Evolutionary conservation across 2,329 filamentous ascomycete species (phyloP).

Genomic region (Purpureocillium lavendulum): DNA sequence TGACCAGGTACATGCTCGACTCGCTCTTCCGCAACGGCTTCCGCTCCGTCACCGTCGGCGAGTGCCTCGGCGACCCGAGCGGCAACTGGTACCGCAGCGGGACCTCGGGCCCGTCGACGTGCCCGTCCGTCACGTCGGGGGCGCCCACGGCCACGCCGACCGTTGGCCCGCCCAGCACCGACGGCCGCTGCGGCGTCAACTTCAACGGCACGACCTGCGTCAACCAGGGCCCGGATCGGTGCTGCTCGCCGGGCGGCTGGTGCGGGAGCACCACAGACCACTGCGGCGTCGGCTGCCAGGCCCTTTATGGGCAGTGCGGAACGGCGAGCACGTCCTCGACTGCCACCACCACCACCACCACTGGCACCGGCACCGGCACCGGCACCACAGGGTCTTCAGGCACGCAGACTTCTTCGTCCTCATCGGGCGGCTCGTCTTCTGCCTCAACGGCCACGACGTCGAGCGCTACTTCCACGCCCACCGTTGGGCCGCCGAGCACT

Average conservation of each 20-base stretch:
- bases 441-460: too few species aligned
- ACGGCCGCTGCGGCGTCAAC: slow-evolving; percentile 4
- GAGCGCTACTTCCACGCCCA: slow-evolving; percentile 1
- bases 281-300: slow-evolving; percentile 29
- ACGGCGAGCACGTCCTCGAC: too few species aligned
- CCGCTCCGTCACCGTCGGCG: slow-evolving; percentile 35
- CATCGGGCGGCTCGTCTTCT: too few species aligned
- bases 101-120: too few species aligned
- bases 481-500: not conserved
- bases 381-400: too few species aligned
- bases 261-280: slow-evolving; percentile 31
- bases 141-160: slow-evolving; percentile 3
- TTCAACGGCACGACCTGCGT: slow-evolving; percentile 3
- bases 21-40: slow-evolving; percentile 31
- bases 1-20: slow-evolving; percentile 32
- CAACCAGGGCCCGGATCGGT: slow-evolving; percentile 14
- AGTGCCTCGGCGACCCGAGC: slow-evolving; percentile 44
- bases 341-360: too few species aligned
- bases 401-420: too few species aligned
- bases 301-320: slow-evolving; percentile 17
- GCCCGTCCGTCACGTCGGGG: too few species aligned
- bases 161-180: not conserved
- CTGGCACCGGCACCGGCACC: too few species aligned
- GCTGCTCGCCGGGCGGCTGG: slow-evolving; percentile 21
- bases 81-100: slow-evolving; percentile 40